Evolutionary conservation across 768 basidiomycete genomes (phyloP).

Genomic region (Pluteus cervinus): DNA sequence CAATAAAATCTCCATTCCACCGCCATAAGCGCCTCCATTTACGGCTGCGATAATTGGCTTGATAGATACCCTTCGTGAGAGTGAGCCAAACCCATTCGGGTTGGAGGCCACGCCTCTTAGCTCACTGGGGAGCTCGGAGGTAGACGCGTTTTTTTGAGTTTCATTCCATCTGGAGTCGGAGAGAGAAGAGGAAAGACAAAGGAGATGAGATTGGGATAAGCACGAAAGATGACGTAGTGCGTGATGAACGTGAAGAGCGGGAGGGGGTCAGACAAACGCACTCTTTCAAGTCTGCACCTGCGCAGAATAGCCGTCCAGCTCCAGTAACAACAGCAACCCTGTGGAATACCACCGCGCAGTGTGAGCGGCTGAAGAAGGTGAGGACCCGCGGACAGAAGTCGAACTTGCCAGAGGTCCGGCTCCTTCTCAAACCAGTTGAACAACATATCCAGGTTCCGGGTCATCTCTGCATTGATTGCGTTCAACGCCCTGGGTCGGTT

Average conservation of each 20-base stretch:
- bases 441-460: conserved; percentile 40
- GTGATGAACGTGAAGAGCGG: neutral
- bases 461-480: conserved; percentile 62
- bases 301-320: conserved; percentile 67
- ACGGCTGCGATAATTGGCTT: conserved; percentile 84
- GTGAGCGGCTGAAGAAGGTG: conserved; percentile 4
- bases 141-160: conserved; percentile 36
- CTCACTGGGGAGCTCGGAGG: conserved; percentile 33
- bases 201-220: neutral
- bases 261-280: conserved; percentile 25
- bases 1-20: conserved; percentile 60
- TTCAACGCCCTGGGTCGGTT: conserved; percentile 72
- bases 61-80: conserved; percentile 59
- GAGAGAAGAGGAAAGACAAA: conserved; percentile 3
- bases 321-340: conserved; percentile 79
- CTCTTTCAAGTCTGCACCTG: conserved; percentile 76
- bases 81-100: conserved; percentile 61
- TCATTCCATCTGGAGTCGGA: conserved; percentile 49
- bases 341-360: conserved; percentile 3
- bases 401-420: conserved; percentile 61
- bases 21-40: conserved; percentile 65
- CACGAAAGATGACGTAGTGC: conserved; percentile 2
- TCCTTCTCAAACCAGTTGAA: conserved; percentile 75
- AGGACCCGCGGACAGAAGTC: neutral
- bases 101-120: conserved; percentile 33